phyloP scores from a whole-genome alignment of 495 filamentous ascomycete species.

The Aspergillus campestris region DNA sequence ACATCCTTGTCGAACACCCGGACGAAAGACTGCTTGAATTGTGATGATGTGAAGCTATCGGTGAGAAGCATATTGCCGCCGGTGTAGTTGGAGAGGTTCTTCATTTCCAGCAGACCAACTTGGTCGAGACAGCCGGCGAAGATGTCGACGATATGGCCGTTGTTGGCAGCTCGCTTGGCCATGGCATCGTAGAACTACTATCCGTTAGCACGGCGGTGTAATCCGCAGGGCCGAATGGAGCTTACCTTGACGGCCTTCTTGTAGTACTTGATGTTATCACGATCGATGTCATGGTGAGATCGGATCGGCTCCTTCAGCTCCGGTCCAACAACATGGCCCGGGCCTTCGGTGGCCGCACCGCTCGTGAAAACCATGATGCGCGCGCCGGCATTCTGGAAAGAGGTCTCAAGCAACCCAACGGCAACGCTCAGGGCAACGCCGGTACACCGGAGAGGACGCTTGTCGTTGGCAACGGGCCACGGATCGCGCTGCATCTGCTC shows the following conservation, averaged over 20 bases:
- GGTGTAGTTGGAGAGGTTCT: constrained; percentile 90
- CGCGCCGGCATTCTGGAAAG: constrained; percentile 90
- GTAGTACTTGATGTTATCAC: constrained; percentile 98
- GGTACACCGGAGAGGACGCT: constrained; percentile 85
- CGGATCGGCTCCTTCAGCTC: constrained; percentile 95
- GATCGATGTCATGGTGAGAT: constrained; percentile 98
- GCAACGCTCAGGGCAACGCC: constrained; percentile 95
- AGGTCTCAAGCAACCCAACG: constrained; percentile 83
- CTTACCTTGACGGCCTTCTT: constrained; percentile 95
- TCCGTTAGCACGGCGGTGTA: constrained; percentile 11
- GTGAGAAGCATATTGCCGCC: constrained; percentile 98
- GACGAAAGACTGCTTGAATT: constrained; percentile 99
- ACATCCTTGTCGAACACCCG: constrained; percentile 96
- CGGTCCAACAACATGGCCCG: constrained; percentile 94
- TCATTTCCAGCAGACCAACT: constrained; percentile 98
- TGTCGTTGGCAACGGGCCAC: constrained; percentile 95
- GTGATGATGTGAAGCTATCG: constrained; percentile 97
- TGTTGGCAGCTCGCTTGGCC: constrained; percentile 93
- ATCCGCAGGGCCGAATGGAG: neutral
- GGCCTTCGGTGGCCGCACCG: constrained; percentile 91
- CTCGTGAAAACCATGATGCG: constrained; percentile 97
- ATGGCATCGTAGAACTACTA: constrained; percentile 89
- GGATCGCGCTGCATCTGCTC: constrained; percentile 97
- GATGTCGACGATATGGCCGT: constrained; percentile 95
- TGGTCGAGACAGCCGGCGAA: constrained; percentile 98